phyloP scores from a whole-genome alignment of 768 basidiomycete genomes.

The Megacollybia marginata region DNA sequence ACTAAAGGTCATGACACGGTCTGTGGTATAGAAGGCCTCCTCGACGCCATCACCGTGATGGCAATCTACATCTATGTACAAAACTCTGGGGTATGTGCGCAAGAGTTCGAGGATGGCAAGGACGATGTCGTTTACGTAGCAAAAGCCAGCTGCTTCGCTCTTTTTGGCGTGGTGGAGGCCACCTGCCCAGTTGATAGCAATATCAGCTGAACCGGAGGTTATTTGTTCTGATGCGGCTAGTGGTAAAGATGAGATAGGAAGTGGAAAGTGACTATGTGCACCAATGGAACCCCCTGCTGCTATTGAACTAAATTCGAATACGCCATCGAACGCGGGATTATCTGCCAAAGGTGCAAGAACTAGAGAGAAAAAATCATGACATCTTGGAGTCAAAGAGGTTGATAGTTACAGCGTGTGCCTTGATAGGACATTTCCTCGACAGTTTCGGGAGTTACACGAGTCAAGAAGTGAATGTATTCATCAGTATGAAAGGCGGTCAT shows the following conservation, averaged over 20 bases:
- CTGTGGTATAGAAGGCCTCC: slow-evolving; percentile 96
- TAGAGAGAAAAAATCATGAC: neutral
- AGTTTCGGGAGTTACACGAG: slow-evolving; percentile 86
- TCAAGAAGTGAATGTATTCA: slow-evolving; percentile 93
- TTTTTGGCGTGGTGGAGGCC: slow-evolving; percentile 99
- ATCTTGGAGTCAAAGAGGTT: neutral
- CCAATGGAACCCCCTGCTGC: slow-evolving; percentile 94
- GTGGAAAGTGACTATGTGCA: slow-evolving; percentile 23
- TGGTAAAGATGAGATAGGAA: neutral
- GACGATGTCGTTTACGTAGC: slow-evolving; percentile 98
- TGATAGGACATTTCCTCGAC: slow-evolving; percentile 78
- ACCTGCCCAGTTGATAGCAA: slow-evolving; percentile 68
- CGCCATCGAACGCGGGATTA: slow-evolving; percentile 92
- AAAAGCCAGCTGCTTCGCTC: slow-evolving; percentile 95
- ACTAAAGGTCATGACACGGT: slow-evolving; percentile 94
- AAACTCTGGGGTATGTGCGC: slow-evolving; percentile 76
- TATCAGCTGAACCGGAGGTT: slow-evolving; percentile 69
- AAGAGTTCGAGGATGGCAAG: slow-evolving; percentile 89
- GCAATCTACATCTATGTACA: slow-evolving; percentile 97
- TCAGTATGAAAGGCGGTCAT: slow-evolving; percentile 98
- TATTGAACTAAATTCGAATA: slow-evolving; percentile 96
- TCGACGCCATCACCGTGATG: slow-evolving; percentile 99
- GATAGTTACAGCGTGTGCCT: slow-evolving; percentile 72
- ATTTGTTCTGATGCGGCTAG: slow-evolving; percentile 77
- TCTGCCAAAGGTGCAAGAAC: slow-evolving; percentile 60